These are phyloP conservation scores for Arxiozyma heterogenica DNA, from an alignment of 1,139 yeast genomes.

Conservation along the genomic window DNA sequence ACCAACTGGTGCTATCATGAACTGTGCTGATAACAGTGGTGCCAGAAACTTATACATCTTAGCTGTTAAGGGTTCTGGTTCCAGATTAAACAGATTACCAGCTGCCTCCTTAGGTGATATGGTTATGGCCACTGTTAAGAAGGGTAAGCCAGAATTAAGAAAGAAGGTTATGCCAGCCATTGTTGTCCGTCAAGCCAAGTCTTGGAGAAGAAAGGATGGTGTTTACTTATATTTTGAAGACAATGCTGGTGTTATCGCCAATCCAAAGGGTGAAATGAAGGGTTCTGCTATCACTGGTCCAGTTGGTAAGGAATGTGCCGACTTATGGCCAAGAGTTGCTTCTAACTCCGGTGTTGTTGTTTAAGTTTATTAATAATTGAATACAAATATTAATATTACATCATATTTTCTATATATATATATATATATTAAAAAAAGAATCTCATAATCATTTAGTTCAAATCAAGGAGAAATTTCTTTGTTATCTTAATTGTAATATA, in stretches of 20 bases:
- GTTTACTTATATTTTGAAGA: constrained; percentile 99
- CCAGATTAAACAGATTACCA: constrained; percentile 99
- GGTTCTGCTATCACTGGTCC: constrained; percentile 99
- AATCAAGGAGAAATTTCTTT: not conserved
- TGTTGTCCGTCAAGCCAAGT: constrained; percentile 98
- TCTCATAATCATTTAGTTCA: not conserved
- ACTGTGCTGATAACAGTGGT: constrained; percentile 99
- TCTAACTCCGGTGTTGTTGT: constrained; percentile 99
- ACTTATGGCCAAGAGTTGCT: constrained; percentile 99
- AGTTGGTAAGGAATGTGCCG: constrained; percentile 99
- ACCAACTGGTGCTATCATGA: constrained; percentile 99
- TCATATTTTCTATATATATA: constrained; percentile 1
- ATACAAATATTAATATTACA: constrained; percentile 3
- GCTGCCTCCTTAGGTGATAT: constrained; percentile 99
- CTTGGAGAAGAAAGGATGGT: constrained; percentile 99
- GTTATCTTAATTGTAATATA: not conserved
- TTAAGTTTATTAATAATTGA: constrained; percentile 36
- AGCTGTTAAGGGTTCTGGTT: constrained; percentile 99
- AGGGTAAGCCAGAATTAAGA: constrained; percentile 99
- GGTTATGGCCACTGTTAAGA: constrained; percentile 99
- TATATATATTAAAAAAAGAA: not conserved
- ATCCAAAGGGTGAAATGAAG: constrained; percentile 99
- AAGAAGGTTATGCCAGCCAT: constrained; percentile 99
- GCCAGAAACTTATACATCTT: constrained; percentile 98
- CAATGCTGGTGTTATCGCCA: constrained; percentile 99